Evolutionary conservation across 2,329 filamentous ascomycete species (phyloP).

Genomic region (Dothidotthia symphoricarpi): DNA sequence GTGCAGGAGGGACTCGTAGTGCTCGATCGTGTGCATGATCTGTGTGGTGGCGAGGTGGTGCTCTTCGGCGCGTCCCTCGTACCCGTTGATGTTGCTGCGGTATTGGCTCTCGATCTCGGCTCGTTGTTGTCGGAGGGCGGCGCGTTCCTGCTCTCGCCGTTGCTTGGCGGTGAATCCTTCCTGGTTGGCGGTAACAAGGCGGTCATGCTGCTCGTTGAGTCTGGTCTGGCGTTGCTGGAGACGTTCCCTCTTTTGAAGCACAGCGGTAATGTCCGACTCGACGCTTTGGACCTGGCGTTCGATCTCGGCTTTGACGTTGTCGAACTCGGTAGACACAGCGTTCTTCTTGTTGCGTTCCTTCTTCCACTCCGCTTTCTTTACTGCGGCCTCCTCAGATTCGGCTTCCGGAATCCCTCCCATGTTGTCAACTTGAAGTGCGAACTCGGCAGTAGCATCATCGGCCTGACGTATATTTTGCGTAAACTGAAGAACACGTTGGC

Average conservation of each 20-base stretch:
- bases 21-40: conserved; percentile 38
- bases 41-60: conserved; percentile 39
- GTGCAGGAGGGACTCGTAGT: conserved; percentile 43
- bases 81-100: conserved; percentile 40
- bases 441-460: conserved; percentile 59
- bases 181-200: conserved; percentile 67
- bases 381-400: conserved; percentile 58
- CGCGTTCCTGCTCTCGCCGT: conserved; percentile 43
- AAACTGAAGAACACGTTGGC: conserved; percentile 73
- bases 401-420: conserved; percentile 64
- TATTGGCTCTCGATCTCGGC: conserved; percentile 40
- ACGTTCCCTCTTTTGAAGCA: conserved; percentile 70
- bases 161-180: conserved; percentile 63
- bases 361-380: conserved; percentile 58
- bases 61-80: conserved; percentile 41
- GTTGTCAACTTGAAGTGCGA: conserved; percentile 62
- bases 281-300: conserved; percentile 63
- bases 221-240: conserved; percentile 69
- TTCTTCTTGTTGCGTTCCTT: conserved; percentile 54
- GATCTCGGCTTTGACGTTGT: conserved; percentile 60
- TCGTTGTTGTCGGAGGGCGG: conserved; percentile 38
- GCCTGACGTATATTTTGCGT: conserved; percentile 70
- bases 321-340: conserved; percentile 55
- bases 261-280: conserved; percentile 61
- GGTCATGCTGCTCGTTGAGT: conserved; percentile 69